These are phyloP conservation scores for Hortaea sp. DNA, from an alignment of 2,329 filamentous ascomycete genomes.

Conservation along the genomic window DNA sequence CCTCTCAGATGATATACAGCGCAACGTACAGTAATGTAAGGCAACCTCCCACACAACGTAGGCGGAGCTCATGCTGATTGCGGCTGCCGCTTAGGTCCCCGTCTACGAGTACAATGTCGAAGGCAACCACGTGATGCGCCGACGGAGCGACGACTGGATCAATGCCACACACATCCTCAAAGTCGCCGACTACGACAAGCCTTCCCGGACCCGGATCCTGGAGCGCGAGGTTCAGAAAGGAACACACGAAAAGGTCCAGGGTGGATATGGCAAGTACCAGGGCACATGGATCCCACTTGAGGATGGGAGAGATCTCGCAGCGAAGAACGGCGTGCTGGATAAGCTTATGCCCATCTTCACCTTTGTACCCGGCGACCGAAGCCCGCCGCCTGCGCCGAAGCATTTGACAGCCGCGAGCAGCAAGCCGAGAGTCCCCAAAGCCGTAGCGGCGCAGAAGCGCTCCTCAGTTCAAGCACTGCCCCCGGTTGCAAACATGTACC, in stretches of 20 bases:
- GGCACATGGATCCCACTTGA: constrained; percentile 93
- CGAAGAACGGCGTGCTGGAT: constrained; percentile 76
- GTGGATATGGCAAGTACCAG: constrained; percentile 97
- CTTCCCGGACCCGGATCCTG: constrained; percentile 83
- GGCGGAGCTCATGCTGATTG: not conserved
- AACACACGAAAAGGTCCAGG: constrained; percentile 93
- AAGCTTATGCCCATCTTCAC: constrained; percentile 83
- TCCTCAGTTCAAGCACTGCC: not conserved
- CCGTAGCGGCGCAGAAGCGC: constrained; percentile 22
- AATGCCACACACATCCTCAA: constrained; percentile 99
- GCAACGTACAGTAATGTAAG: constrained; percentile 6
- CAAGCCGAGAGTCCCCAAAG: constrained; percentile 67
- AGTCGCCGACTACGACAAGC: constrained; percentile 94
- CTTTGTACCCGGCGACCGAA: constrained; percentile 72
- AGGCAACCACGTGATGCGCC: constrained; percentile 88
- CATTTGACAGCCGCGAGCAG: constrained; percentile 62
- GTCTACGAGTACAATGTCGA: constrained; percentile 90
- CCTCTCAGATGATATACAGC: not conserved
- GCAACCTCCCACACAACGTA: not conserved
- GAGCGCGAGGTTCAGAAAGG: constrained; percentile 97
- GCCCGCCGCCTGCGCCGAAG: constrained; percentile 85
- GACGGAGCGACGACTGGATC: constrained; percentile 90
- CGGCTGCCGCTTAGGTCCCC: constrained; percentile 56
- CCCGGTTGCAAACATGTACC: not conserved
- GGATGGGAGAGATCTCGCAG: constrained; percentile 69